Evolutionary conservation across 2,329 filamentous ascomycete species (phyloP).

Genomic region (Pestalotiopsis fici): DNA sequence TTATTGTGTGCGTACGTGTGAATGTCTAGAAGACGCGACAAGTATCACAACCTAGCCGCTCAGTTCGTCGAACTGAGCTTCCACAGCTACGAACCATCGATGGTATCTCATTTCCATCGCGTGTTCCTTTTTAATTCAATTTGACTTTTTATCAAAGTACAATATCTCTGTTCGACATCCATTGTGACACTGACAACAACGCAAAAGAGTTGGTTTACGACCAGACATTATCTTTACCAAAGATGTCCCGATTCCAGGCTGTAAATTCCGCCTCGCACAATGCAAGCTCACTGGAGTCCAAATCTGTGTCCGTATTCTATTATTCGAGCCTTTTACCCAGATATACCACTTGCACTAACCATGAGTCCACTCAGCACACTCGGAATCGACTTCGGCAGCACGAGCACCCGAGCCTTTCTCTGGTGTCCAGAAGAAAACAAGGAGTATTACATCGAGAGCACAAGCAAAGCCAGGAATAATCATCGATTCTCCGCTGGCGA

Average conservation of each 20-base stretch:
- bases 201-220: neutral
- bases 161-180: too few species aligned
- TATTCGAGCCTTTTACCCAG: neutral
- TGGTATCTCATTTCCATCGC: neutral
- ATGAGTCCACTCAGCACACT: slow-evolving; percentile 10
- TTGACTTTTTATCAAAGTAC: neutral
- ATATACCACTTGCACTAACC: neutral
- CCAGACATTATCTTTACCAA: too few species aligned
- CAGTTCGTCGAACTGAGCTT: too few species aligned
- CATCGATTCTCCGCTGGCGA: slow-evolving; percentile 10
- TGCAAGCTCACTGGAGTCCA: neutral
- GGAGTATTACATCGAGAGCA: slow-evolving; percentile 7
- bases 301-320: neutral
- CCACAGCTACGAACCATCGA: too few species aligned
- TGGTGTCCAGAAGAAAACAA: slow-evolving; percentile 1
- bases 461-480: neutral
- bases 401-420: slow-evolving; percentile 15
- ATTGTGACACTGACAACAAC: too few species aligned
- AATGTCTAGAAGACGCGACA: too few species aligned
- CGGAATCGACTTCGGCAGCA: slow-evolving; percentile 20
- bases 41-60: neutral
- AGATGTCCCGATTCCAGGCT: neutral
- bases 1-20: neutral
- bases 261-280: neutral
- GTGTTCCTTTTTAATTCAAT: neutral